Base-by-base conservation (phyloP, 306 rosid genomes). In the Vigna angularis region DNA sequence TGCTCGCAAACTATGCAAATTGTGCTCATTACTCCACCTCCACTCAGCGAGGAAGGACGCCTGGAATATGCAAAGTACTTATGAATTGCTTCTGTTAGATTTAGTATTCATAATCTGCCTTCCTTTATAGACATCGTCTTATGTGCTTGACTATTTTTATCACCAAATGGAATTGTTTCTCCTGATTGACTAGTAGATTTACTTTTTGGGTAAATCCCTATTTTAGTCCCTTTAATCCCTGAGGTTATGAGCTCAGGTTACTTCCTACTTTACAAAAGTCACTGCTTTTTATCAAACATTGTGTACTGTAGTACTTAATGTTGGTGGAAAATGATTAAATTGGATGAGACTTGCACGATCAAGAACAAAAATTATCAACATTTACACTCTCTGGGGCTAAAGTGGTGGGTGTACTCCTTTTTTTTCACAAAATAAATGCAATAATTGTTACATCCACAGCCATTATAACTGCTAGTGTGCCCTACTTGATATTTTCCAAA, bases 21-120 rank as follows among this genome's bases (percentile, higher is more conserved):
- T 74, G 88, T 92, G 88, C 89, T 95, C 52, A 91, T 95, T 68
- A 87, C 92, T 66, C 98, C 96, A 65, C 98, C 98, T 6, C 98
- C 98, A 52, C 47, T 95, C 64, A 88, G 81, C 30, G 98, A 91
- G 86, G 91, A 87, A 76, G 96, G 98, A 26, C 97, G 96, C 59
- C 74, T 63, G 28, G 87, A 75, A 56, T 89, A 62, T 84, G 97
- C 98, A 2, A 77, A 47, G 98, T 91, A 87, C 65, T 57, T 88
- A 65, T 53, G 24, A 16, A 74, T 63, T 74, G 38, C 38, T 38
- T 75, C 24, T 63, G 7, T 53, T 50, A 57, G 48, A 63, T 68
- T 76, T 61, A 47, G n/a, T 63, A 74, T 76, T 57, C 42, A 65
- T 17, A 53, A 49, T 66, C 80, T 44, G 58, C 69, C 40, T 58